Percentiles rank a stretch among this genome's conserved stretches.
Evolutionary conservation across 306 rosid genomes (phyloP).

Genomic region (Quercus glauca): DNA sequence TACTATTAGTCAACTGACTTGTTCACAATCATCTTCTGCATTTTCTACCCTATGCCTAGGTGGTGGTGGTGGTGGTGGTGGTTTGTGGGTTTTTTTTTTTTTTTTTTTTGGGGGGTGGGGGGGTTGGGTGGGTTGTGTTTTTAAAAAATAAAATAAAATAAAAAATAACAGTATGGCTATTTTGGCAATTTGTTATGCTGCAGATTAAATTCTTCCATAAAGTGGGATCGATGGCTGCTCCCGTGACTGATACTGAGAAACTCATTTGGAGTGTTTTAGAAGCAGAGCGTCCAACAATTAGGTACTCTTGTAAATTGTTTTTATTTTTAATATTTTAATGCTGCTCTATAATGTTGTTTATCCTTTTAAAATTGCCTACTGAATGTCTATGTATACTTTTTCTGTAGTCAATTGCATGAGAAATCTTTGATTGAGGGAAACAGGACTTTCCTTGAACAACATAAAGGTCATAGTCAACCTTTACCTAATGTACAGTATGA

Average conservation of each 20-base stretch:
- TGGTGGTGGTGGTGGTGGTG: background rate
- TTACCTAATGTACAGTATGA: conserved; percentile 7
- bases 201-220: conserved; percentile 90
- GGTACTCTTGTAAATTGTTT: conserved; percentile 38
- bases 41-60: background rate
- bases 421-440: conserved; percentile 79
- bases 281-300: conserved; percentile 81
- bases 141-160: no score
- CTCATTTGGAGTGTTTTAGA: conserved; percentile 86
- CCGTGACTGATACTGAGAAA: conserved; percentile 68
- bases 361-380: background rate
- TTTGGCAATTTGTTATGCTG: conserved; percentile 22
- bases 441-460: conserved; percentile 65
- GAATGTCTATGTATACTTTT: conserved; percentile 24
- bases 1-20: background rate
- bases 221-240: conserved; percentile 65
- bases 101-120: background rate
- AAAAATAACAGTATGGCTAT: background rate
- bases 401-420: conserved; percentile 68
- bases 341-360: background rate
- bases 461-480: conserved; percentile 53
- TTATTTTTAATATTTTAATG: background rate
- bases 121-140: background rate
- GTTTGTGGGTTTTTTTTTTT: no score
- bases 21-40: background rate